Percentiles rank a stretch among this genome's conserved stretches.
These are phyloP conservation scores for Parmelia sp. DNA, from an alignment of 495 filamentous ascomycete species.

Conservation along the genomic window DNA sequence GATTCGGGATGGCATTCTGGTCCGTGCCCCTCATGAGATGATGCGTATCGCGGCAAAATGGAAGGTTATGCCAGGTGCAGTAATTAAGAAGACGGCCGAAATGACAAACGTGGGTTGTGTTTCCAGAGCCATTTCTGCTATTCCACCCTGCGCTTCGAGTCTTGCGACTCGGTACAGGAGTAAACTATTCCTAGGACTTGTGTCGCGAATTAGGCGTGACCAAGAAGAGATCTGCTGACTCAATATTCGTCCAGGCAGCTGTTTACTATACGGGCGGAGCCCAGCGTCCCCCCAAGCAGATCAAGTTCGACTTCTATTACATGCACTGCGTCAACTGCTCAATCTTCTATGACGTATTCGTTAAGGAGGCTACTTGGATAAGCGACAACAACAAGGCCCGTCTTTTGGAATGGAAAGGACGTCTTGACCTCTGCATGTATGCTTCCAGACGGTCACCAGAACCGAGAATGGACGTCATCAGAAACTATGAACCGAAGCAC, in stretches of 20 bases:
- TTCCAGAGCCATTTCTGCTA: neutral
- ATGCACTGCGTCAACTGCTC: conserved; percentile 61
- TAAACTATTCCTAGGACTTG: neutral
- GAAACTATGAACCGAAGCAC: conserved; percentile 43
- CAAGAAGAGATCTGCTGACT: neutral
- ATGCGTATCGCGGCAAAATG: conserved; percentile 53
- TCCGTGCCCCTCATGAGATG: conserved; percentile 56
- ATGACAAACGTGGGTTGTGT: conserved; percentile 63
- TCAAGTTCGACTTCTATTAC: conserved; percentile 78
- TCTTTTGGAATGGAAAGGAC: conserved; percentile 68
- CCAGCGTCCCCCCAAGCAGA: conserved; percentile 52
- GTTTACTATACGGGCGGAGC: conserved; percentile 59
- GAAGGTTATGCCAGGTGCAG: conserved; percentile 50
- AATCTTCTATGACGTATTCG: conserved; percentile 56
- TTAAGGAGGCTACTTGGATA: conserved; percentile 34
- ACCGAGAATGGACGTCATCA: conserved; percentile 49
- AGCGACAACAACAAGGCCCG: conserved; percentile 48
- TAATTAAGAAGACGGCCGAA: conserved; percentile 65
- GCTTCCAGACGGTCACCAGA: conserved; percentile 52
- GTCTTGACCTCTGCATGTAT: conserved; percentile 63
- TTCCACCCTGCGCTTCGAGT: neutral
- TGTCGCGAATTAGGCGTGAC: neutral
- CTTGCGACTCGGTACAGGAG: neutral
- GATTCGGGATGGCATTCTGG: conserved; percentile 59
- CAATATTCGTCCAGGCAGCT: neutral